Evolutionary conservation across 371 early-diverging fungal genomes (phyloP).

Genomic region (Mucor circinelloides): DNA sequence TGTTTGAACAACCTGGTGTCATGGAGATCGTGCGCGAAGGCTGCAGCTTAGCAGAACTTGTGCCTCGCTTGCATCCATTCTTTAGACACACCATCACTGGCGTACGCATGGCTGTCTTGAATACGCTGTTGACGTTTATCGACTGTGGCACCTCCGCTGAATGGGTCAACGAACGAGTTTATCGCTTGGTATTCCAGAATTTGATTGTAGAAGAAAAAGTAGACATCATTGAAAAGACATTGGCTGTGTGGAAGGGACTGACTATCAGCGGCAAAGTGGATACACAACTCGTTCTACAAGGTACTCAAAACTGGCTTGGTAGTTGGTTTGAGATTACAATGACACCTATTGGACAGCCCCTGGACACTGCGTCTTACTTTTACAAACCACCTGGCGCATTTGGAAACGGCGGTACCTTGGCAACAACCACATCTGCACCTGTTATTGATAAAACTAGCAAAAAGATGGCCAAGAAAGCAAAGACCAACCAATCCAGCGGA

Average conservation of each 20-base stretch:
- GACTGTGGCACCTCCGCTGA: conserved; percentile 63
- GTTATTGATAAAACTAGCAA: conserved; percentile 9
- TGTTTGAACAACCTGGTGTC: conserved; percentile 70
- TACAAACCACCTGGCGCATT: conserved; percentile 61
- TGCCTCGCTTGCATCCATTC: conserved; percentile 90
- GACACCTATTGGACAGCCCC: conserved; percentile 81
- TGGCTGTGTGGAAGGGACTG: conserved; percentile 73
- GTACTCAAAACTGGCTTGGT: conserved; percentile 52
- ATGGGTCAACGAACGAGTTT: conserved; percentile 80
- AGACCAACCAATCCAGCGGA: conserved; percentile 19
- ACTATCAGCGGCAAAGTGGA: conserved; percentile 44
- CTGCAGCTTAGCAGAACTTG: conserved; percentile 63
- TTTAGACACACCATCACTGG: conserved; percentile 91
- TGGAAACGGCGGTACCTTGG: conserved; percentile 38
- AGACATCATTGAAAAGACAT: conserved; percentile 68
- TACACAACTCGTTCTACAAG: conserved; percentile 32
- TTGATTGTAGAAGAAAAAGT: conserved; percentile 84
- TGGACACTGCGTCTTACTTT: conserved; percentile 66
- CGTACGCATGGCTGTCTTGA: conserved; percentile 86
- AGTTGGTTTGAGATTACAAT: conserved; percentile 60
- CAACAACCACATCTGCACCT: conserved; percentile 13
- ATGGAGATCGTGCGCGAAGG: conserved; percentile 58
- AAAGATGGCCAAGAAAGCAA: conserved; percentile 21
- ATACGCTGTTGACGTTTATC: conserved; percentile 78
- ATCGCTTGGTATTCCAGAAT: conserved; percentile 88